Percentiles rank a stretch among this genome's conserved stretches.
Conservation (phyloP, 2,329 filamentous ascomycete species). For the Massarina eburnea region DNA sequence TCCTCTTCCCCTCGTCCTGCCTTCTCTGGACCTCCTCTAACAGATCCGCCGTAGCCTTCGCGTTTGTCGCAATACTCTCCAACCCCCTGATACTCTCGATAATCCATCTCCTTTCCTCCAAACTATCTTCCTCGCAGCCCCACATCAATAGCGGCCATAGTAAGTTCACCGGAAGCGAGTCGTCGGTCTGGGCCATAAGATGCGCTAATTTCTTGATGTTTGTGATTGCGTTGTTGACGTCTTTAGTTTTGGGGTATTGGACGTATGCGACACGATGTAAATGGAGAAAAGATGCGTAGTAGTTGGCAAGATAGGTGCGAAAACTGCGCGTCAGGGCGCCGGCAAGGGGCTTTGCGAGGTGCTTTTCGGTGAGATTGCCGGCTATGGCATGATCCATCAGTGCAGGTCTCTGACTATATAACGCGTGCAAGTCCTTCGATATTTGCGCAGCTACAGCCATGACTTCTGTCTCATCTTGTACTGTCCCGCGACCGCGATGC, state of each 20-base stretch:
- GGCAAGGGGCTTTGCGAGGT: constrained; percentile 54
- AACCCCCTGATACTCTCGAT: constrained; percentile 49
- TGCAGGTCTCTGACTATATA: constrained; percentile 55
- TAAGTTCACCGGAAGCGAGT: constrained; percentile 57
- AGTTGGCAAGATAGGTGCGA: constrained; percentile 59
- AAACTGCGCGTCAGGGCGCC: constrained; percentile 57
- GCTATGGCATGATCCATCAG: constrained; percentile 60
- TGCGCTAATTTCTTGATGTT: constrained; percentile 53
- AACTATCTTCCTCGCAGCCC: constrained; percentile 57
- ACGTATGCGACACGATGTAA: constrained; percentile 61
- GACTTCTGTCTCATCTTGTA: constrained; percentile 61
- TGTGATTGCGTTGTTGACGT: constrained; percentile 51
- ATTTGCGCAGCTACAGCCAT: constrained; percentile 58
- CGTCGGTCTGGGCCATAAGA: constrained; percentile 49
- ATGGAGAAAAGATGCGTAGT: constrained; percentile 58
- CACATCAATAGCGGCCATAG: constrained; percentile 61
- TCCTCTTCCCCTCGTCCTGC: constrained; percentile 40
- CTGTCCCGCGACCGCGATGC: constrained; percentile 58
- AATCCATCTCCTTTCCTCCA: constrained; percentile 55
- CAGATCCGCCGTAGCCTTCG: constrained; percentile 43
- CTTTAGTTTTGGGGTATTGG: constrained; percentile 54
- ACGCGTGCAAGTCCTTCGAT: constrained; percentile 51
- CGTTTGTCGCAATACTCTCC: constrained; percentile 44
- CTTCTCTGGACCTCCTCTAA: constrained; percentile 43
- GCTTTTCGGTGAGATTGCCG: constrained; percentile 52